These are phyloP conservation scores for Trypanosoma melophagium DNA, from an alignment of 208 protist genomes.

Conservation along the genomic window DNA sequence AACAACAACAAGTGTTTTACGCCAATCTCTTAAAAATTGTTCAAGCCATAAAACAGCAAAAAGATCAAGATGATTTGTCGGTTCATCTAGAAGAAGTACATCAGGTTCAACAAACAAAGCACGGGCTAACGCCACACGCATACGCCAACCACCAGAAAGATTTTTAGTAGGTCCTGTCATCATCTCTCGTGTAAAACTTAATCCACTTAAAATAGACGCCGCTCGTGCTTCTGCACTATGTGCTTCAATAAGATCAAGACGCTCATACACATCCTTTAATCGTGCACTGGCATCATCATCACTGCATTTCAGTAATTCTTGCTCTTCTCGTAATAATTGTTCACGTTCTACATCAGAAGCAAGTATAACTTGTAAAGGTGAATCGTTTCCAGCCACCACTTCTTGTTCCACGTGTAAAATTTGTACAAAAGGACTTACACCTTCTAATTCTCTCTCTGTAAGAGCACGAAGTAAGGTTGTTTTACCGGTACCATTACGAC, in stretches of 20 bases:
- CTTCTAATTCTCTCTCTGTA: conserved; percentile 89
- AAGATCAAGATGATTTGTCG: conserved; percentile 98
- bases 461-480: conserved; percentile 95
- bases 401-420: conserved; percentile 99
- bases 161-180: conserved; percentile 86
- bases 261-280: conserved; percentile 94
- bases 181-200: conserved; percentile 95
- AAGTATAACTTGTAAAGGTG: conserved; percentile 90
- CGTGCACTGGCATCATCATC: conserved; percentile 74
- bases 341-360: conserved; percentile 90
- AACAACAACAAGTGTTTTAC: conserved; percentile 96
- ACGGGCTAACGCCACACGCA: conserved; percentile 96
- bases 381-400: conserved; percentile 78
- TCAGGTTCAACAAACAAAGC: conserved; percentile 96
- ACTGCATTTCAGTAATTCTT: conserved; percentile 82
- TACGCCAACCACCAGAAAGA: conserved; percentile 96
- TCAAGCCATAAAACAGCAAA: conserved; percentile 98
- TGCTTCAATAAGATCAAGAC: conserved; percentile 94
- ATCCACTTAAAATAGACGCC: conserved; percentile 86
- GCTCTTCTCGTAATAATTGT: conserved; percentile 90
- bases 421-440: conserved; percentile 95
- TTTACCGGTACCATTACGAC: conserved; percentile 94
- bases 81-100: conserved; percentile 96
- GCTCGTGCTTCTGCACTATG: conserved; percentile 92
- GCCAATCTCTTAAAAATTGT: conserved; percentile 94